Conservation (phyloP, 768 basidiomycete genomes). For the Leccinum subgranulosum region DNA sequence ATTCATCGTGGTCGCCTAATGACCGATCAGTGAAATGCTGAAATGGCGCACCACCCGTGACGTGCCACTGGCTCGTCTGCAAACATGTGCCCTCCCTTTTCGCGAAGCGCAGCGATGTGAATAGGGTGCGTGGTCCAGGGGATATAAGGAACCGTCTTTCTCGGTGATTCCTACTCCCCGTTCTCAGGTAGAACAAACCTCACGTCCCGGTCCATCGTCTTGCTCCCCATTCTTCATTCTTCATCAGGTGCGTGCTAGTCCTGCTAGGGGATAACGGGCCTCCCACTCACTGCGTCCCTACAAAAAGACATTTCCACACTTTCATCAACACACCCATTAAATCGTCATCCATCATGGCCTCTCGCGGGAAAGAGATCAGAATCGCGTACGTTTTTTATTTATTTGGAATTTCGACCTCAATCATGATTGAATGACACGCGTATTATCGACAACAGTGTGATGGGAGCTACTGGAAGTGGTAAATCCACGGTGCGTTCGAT, state of each 20-base stretch:
- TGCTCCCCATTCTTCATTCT: background rate
- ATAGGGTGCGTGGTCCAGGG: constrained; percentile 5
- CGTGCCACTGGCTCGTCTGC: constrained; percentile 6
- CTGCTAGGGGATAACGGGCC: background rate
- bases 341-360: constrained; percentile 20
- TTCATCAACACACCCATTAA: background rate
- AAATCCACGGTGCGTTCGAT: constrained; percentile 32
- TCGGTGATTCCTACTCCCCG: background rate
- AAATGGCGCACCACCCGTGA: constrained; percentile 10
- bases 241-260: constrained; percentile 1
- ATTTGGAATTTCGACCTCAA: background rate
- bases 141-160: constrained; percentile 15
- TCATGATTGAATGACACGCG: background rate
- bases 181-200: background rate
- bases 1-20: constrained; percentile 24
- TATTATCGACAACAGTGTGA: constrained; percentile 22
- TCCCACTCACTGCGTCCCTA: background rate
- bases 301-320: background rate
- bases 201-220: background rate
- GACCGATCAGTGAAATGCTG: constrained; percentile 26
- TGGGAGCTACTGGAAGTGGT: constrained; percentile 36
- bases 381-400: constrained; percentile 27
- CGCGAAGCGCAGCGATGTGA: constrained; percentile 15
- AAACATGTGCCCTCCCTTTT: constrained; percentile 14
- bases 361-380: constrained; percentile 28